phyloP scores from a whole-genome alignment of 1,284 basidiomycete species.

The Moniliella sp. region DNA sequence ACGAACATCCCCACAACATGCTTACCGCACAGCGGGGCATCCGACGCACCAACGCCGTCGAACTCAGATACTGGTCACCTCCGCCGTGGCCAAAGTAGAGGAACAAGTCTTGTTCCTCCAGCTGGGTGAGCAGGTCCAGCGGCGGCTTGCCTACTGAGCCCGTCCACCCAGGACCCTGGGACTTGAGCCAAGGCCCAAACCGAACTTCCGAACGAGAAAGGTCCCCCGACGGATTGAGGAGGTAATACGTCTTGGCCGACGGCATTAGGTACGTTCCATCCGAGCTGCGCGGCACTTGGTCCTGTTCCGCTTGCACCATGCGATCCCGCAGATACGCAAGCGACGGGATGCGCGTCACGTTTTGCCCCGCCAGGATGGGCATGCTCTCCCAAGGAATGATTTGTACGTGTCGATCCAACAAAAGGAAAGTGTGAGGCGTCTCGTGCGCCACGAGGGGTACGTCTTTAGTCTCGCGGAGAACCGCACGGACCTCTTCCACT shows the following conservation, averaged over 20 bases:
- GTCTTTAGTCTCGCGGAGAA: constrained; percentile 7
- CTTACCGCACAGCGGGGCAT: constrained; percentile 64
- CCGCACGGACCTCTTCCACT: constrained; percentile 19
- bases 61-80: constrained; percentile 70
- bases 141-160: constrained; percentile 53
- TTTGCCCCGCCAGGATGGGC: constrained; percentile 57
- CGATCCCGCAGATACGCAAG: constrained; percentile 69
- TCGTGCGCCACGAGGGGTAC: constrained; percentile 35
- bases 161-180: constrained; percentile 52
- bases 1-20: constrained; percentile 98
- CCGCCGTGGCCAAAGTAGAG: constrained; percentile 86
- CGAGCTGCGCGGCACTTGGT: constrained; percentile 16
- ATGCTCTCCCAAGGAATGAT: constrained; percentile 88
- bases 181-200: constrained; percentile 51
- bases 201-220: constrained; percentile 58
- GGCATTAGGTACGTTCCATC: background rate
- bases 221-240: constrained; percentile 82
- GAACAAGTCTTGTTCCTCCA: constrained; percentile 16
- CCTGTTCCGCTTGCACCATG: constrained; percentile 32
- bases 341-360: constrained; percentile 73
- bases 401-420: constrained; percentile 73
- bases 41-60: constrained; percentile 55
- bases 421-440: constrained; percentile 53
- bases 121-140: constrained; percentile 15
- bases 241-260: constrained; percentile 48